phyloP scores from a whole-genome alignment of 805 yeast species.

The Candida cerambycidarum region DNA sequence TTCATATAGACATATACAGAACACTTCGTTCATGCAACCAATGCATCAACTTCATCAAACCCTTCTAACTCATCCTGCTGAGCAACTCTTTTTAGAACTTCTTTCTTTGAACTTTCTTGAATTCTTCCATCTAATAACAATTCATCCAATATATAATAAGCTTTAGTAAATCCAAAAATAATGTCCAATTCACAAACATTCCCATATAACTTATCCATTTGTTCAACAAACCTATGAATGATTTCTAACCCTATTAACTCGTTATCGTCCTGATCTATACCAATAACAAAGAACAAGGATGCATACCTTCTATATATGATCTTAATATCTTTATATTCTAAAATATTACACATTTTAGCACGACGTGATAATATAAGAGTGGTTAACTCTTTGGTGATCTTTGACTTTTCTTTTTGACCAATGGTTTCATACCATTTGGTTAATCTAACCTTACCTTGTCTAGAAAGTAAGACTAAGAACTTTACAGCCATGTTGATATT shows the following conservation, averaged over 20 bases:
- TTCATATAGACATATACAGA: neutral
- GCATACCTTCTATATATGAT: slow-evolving; percentile 92
- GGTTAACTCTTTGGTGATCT: slow-evolving; percentile 80
- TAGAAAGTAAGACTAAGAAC: slow-evolving; percentile 76
- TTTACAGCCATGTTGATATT: slow-evolving; percentile 41
- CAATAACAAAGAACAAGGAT: slow-evolving; percentile 84
- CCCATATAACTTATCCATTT: slow-evolving; percentile 93
- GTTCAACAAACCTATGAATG: slow-evolving; percentile 92
- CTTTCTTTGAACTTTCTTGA: slow-evolving; percentile 79
- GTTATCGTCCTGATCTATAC: slow-evolving; percentile 79
- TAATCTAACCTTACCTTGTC: slow-evolving; percentile 93
- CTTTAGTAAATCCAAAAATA: slow-evolving; percentile 91
- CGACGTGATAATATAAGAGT: slow-evolving; percentile 82
- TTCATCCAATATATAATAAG: slow-evolving; percentile 90
- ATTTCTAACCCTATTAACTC: slow-evolving; percentile 83
- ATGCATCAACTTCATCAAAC: slow-evolving; percentile 58
- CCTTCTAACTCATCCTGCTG: slow-evolving; percentile 87
- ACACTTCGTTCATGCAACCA: slow-evolving; percentile 24
- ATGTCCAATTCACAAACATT: slow-evolving; percentile 96
- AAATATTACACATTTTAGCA: slow-evolving; percentile 92
- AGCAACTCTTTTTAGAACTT: slow-evolving; percentile 70
- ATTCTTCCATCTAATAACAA: slow-evolving; percentile 83
- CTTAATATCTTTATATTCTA: slow-evolving; percentile 82
- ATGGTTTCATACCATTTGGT: slow-evolving; percentile 90
- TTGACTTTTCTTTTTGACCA: slow-evolving; percentile 81